Conservation (phyloP, 192 early-diverging fungal genomes). For the Mortierella hygrophila region DNA sequence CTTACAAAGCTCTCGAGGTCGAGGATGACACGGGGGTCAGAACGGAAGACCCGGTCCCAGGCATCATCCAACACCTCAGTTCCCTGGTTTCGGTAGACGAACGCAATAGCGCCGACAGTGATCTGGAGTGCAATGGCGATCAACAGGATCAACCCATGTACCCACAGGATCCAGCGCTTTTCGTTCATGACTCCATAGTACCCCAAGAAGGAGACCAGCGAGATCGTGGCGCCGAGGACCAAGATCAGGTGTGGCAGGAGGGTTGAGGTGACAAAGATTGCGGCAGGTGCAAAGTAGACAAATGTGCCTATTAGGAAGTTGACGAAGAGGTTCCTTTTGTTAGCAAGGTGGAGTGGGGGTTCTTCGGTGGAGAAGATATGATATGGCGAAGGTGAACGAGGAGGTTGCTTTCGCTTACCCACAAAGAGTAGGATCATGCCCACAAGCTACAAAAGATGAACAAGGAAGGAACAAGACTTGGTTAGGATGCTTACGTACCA, state of each 20-base stretch:
- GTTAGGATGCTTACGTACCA: not conserved
- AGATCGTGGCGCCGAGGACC: conserved; percentile 44
- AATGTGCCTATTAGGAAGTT: conserved; percentile 28
- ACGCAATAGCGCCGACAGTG: conserved; percentile 47
- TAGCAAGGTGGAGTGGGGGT: not conserved
- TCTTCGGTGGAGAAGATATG: no score
- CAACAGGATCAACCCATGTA: conserved; percentile 33
- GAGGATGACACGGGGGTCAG: conserved; percentile 48
- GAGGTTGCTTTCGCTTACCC: conserved; percentile 12
- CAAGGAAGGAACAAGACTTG: not conserved
- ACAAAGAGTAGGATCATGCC: conserved; percentile 54
- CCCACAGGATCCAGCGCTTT: conserved; percentile 54
- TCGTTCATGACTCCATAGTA: conserved; percentile 55
- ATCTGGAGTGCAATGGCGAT: conserved; percentile 53
- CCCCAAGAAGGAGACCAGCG: conserved; percentile 49
- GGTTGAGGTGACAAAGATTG: conserved; percentile 48
- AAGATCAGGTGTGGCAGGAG: conserved; percentile 42
- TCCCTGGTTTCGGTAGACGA: conserved; percentile 49
- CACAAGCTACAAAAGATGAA: conserved; percentile 29
- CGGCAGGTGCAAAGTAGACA: conserved; percentile 49
- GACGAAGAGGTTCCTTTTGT: not conserved
- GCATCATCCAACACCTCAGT: conserved; percentile 44
- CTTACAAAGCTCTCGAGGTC: conserved; percentile 55
- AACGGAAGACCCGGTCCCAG: conserved; percentile 47
- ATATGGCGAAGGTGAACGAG: not conserved